These are phyloP conservation scores for Vigna unguiculata DNA, from an alignment of 306 rosid genomes.

Conservation along the genomic window DNA sequence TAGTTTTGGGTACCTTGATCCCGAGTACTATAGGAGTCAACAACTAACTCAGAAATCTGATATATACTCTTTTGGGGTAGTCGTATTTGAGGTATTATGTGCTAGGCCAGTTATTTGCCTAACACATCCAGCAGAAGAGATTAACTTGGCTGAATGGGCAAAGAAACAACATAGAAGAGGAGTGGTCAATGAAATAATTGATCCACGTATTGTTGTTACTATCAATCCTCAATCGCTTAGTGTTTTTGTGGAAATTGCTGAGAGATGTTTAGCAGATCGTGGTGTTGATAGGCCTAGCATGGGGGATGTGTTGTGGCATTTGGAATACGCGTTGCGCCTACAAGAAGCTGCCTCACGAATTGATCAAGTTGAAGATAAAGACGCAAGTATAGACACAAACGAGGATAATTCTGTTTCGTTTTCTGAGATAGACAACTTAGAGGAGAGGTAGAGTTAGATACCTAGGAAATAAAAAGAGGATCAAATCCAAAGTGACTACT, in stretches of 20 bases:
- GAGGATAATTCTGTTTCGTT: slow-evolving; percentile 48
- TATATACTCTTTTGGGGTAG: slow-evolving; percentile 89
- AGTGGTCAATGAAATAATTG: slow-evolving; percentile 54
- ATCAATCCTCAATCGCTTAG: slow-evolving; percentile 57
- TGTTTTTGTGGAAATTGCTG: slow-evolving; percentile 59
- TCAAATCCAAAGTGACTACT: neutral
- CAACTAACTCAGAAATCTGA: slow-evolving; percentile 85
- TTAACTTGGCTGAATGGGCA: slow-evolving; percentile 79
- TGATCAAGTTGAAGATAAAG: slow-evolving; percentile 43
- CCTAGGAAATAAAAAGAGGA: neutral
- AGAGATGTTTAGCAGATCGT: slow-evolving; percentile 68
- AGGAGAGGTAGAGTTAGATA: slow-evolving; percentile 52
- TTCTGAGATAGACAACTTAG: slow-evolving; percentile 49
- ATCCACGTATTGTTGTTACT: slow-evolving; percentile 49
- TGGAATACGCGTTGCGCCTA: slow-evolving; percentile 74
- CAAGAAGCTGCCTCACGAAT: slow-evolving; percentile 56
- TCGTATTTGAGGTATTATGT: slow-evolving; percentile 74
- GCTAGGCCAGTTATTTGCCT: slow-evolving; percentile 68
- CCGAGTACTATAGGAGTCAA: slow-evolving; percentile 77
- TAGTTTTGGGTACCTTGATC: slow-evolving; percentile 92
- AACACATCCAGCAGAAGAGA: slow-evolving; percentile 62
- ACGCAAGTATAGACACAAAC: slow-evolving; percentile 1
- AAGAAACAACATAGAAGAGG: slow-evolving; percentile 61
- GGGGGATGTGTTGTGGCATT: slow-evolving; percentile 92
- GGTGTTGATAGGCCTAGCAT: slow-evolving; percentile 81